Evolutionary conservation across 805 yeast species (phyloP).

Genomic region (Candida cerambycidarum): DNA sequence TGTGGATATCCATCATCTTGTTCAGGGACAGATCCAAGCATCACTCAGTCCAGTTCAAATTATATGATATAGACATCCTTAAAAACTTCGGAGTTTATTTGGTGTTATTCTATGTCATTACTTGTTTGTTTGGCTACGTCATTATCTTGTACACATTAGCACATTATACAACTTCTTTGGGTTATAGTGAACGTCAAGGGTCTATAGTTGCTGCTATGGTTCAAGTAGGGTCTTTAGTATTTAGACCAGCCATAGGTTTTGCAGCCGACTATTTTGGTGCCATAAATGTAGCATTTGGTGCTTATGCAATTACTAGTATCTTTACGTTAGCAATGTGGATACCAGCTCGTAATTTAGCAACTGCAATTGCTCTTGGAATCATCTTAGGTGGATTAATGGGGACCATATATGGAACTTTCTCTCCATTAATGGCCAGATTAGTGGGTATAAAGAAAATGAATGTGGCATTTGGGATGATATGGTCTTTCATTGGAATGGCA

Average conservation of each 20-base stretch:
- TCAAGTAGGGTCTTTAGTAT: constrained; percentile 53
- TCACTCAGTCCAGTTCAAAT: constrained; percentile 19
- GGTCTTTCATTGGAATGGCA: constrained; percentile 51
- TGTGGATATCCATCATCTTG: constrained; percentile 19
- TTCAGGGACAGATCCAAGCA: constrained; percentile 15
- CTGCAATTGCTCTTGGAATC: constrained; percentile 52
- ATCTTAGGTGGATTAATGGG: constrained; percentile 62
- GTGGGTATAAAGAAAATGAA: constrained; percentile 56
- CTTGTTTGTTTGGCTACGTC: constrained; percentile 60
- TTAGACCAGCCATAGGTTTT: constrained; percentile 55
- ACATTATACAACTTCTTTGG: constrained; percentile 58
- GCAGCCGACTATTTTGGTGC: constrained; percentile 53
- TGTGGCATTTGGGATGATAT: constrained; percentile 49
- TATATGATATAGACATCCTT: constrained; percentile 44
- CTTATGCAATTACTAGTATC: constrained; percentile 23
- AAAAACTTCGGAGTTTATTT: constrained; percentile 43
- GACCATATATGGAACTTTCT: constrained; percentile 54
- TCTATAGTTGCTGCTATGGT: constrained; percentile 60
- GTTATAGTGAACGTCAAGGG: constrained; percentile 53
- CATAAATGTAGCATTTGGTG: constrained; percentile 36
- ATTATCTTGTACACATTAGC: constrained; percentile 57
- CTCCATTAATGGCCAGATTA: constrained; percentile 51
- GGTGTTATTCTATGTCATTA: constrained; percentile 37
- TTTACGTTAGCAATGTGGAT: constrained; percentile 38
- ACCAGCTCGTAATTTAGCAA: constrained; percentile 58